phyloP scores from a whole-genome alignment of 2,329 filamentous ascomycete species.

The Sclerotinia nivalis region DNA sequence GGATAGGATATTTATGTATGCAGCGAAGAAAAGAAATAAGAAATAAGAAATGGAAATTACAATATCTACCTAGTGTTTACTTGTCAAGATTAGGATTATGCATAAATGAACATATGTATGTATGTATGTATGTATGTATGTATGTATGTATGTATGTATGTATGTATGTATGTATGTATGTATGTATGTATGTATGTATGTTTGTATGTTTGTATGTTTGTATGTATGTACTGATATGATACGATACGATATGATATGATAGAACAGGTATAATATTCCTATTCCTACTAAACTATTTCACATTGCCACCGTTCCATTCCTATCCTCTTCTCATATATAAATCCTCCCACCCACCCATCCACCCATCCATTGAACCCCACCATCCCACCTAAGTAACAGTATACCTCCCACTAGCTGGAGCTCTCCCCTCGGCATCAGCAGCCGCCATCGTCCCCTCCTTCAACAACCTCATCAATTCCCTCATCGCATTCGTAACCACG shows the following conservation, averaged over 20 bases:
- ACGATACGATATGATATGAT: neutral
- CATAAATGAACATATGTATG: neutral
- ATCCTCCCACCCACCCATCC: constrained; percentile 27
- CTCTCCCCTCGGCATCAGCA: constrained; percentile 79
- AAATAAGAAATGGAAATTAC: neutral
- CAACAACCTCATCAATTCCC: constrained; percentile 82
- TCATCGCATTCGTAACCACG: constrained; percentile 85
- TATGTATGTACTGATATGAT: neutral
- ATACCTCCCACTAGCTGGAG: constrained; percentile 79
- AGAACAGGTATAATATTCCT: neutral
- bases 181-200: neutral
- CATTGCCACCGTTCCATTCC: neutral
- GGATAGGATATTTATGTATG: too few species aligned
- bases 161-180: neutral
- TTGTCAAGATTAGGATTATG: neutral
- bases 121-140: neutral
- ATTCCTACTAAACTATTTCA: neutral
- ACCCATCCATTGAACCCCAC: neutral
- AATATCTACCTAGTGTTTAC: neutral
- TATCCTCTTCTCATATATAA: neutral
- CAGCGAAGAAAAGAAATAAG: neutral
- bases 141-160: neutral
- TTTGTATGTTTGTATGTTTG: neutral
- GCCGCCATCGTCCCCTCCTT: constrained; percentile 90
- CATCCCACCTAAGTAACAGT: constrained; percentile 70